phyloP scores from a whole-genome alignment of 352 stramenopile genomes.

The Phytophthora cryptogea region DNA sequence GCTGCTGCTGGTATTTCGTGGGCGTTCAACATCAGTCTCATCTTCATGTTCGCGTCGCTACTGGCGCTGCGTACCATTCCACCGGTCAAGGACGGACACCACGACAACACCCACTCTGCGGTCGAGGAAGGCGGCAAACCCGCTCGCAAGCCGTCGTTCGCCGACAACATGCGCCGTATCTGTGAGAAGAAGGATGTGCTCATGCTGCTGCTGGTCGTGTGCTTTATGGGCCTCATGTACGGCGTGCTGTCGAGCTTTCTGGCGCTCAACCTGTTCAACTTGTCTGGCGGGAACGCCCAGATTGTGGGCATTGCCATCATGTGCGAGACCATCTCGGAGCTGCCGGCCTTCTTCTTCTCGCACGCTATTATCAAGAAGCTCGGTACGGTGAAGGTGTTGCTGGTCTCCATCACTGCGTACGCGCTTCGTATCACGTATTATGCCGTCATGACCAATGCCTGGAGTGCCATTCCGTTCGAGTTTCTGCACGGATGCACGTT shows the following conservation, averaged over 20 bases:
- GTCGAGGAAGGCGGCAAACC: constrained; percentile 28
- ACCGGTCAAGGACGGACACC: constrained; percentile 39
- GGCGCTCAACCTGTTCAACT: constrained; percentile 75
- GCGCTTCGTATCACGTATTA: constrained; percentile 59
- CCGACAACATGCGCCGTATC: constrained; percentile 32
- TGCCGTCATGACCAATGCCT: constrained; percentile 60
- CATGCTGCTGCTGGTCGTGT: constrained; percentile 64
- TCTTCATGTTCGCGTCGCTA: constrained; percentile 54
- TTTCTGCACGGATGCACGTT: constrained; percentile 62
- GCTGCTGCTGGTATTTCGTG: constrained; percentile 58
- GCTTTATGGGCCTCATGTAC: constrained; percentile 77
- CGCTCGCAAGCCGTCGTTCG: constrained; percentile 18
- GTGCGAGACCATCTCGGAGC: constrained; percentile 51
- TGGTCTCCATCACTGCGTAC: constrained; percentile 56
- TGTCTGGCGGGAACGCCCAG: constrained; percentile 60
- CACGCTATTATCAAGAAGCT: constrained; percentile 62
- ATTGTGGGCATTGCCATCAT: constrained; percentile 69
- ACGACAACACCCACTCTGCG: constrained; percentile 29
- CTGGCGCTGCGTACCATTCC: constrained; percentile 58
- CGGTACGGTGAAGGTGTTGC: constrained; percentile 61
- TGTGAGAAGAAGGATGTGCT: constrained; percentile 52
- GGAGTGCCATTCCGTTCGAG: constrained; percentile 63
- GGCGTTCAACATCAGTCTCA: constrained; percentile 67
- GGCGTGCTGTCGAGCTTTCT: constrained; percentile 76
- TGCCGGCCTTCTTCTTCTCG: constrained; percentile 78